phyloP scores from a whole-genome alignment of 2,329 filamentous ascomycete species.

The Xylariaceae sp. region DNA sequence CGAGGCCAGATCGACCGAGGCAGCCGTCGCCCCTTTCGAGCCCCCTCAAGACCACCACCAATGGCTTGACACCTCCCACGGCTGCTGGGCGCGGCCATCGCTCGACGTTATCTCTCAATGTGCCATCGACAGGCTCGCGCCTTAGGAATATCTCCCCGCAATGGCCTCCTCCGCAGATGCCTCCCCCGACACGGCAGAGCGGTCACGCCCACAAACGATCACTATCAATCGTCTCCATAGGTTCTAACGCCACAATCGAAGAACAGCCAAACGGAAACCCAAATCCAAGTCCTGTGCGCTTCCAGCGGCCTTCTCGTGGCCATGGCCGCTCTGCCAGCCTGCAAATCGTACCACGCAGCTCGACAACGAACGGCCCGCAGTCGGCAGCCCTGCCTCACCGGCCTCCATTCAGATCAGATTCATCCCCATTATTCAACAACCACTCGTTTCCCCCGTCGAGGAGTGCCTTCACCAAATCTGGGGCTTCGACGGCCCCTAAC shows the following conservation, averaged over 20 bases:
- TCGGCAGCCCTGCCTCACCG: conserved; percentile 42
- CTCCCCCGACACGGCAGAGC: conserved; percentile 28
- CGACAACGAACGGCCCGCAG: conserved; percentile 42
- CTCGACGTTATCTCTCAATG: conserved; percentile 63
- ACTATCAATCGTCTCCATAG: conserved; percentile 78
- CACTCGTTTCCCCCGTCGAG: conserved; percentile 53
- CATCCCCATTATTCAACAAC: conserved; percentile 51
- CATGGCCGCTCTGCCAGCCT: conserved; percentile 80
- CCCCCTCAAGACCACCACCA: conserved; percentile 40
- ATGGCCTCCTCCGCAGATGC: conserved; percentile 37
- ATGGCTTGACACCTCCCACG: conserved; percentile 46
- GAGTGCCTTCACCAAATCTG: conserved; percentile 38
- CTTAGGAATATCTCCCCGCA: conserved; percentile 47
- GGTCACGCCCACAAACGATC: conserved; percentile 71
- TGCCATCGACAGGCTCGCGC: conserved; percentile 45
- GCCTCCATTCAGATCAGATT: conserved; percentile 40
- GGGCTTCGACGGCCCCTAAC: conserved; percentile 44
- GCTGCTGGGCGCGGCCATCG: conserved; percentile 56
- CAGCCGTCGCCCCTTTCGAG: conserved; percentile 44
- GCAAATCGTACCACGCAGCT: conserved; percentile 62
- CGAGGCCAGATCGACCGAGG: conserved; percentile 35
- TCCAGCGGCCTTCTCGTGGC: conserved; percentile 55
- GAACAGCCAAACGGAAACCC: conserved; percentile 46
- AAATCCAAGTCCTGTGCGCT: conserved; percentile 41
- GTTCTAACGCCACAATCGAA: conserved; percentile 49